Base-by-base conservation (phyloP, 768 basidiomycete genomes). In the Gloeostereum incarnatum region DNA sequence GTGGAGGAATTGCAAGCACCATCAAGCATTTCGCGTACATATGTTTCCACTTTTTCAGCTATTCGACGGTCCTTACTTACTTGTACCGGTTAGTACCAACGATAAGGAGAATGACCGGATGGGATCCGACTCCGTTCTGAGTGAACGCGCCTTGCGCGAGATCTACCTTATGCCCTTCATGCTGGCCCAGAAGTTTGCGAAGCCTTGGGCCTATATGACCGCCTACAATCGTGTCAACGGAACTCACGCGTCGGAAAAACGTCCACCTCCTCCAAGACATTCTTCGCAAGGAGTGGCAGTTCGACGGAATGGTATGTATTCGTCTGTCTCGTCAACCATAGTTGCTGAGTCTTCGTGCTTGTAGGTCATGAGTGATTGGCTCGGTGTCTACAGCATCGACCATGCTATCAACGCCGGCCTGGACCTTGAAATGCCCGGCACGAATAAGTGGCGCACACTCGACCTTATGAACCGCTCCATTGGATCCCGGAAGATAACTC, bases 291-390 rank as follows among this genome's bases (percentile, higher is more conserved):
- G 86, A 88, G 50, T 87, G 85, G 85, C 66, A 69, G 22, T 83
- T 81, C 46, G 62, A 77, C 21, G 81, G 82, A 0, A 53, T 75
- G 29, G 63, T n/a, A n/a, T n/a, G n/a, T n/a, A n/a, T n/a, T n/a
- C n/a, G n/a, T n/a, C n/a, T n/a, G n/a, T n/a, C n/a, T n/a, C n/a
- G n/a, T n/a, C n/a, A n/a, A n/a, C n/a, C n/a, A n/a, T n/a, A n/a
- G n/a, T n/a, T n/a, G n/a, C n/a, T n/a, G n/a, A n/a, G n/a, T n/a
- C n/a, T n/a, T n/a, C n/a, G n/a, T n/a, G n/a, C n/a, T n/a, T n/a
- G n/a, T n/a, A n/a, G n/a, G n/a, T 85, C 43, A 82, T 88, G 60
- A 83, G 81, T 44, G 87, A 88, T 54, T 90, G 86, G 81, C 77
- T 73, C 48, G 85, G 85, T 11, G 69, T 75, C 1, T 86, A 87